These are phyloP conservation scores for Lentinula aciculospora DNA, from an alignment of 768 basidiomycete genomes.

Conservation along the genomic window DNA sequence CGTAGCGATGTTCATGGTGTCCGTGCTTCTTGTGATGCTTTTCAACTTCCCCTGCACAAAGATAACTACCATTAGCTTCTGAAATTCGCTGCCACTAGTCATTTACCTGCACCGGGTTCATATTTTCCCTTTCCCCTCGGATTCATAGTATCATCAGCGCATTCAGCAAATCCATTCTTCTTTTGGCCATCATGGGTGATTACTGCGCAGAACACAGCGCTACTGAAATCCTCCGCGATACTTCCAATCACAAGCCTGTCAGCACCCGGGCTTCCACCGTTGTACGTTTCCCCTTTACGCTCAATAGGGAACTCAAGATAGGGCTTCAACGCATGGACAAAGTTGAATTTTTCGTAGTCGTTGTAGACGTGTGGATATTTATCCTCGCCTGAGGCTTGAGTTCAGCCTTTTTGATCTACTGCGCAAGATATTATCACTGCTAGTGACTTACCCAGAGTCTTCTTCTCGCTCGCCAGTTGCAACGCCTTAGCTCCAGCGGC, in stretches of 20 bases:
- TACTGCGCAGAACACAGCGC: constrained; percentile 8
- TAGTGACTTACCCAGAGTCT: constrained; percentile 8
- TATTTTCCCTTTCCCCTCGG: neutral
- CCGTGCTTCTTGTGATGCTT: neutral
- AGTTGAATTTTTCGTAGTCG: constrained; percentile 9
- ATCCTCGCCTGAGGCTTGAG: constrained; percentile 1
- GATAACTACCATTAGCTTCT: neutral
- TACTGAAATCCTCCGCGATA: constrained; percentile 4
- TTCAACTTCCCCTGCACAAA: neutral
- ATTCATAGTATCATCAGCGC: constrained; percentile 8
- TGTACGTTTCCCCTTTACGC: constrained; percentile 9
- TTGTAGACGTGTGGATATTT: constrained; percentile 11
- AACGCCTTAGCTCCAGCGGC: constrained; percentile 4
- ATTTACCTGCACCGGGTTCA: neutral
- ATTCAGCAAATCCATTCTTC: constrained; percentile 7
- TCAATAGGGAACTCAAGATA: constrained; percentile 8
- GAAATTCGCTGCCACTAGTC: neutral
- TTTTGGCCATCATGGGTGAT: constrained; percentile 8
- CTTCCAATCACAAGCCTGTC: constrained; percentile 18
- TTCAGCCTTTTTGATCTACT: neutral
- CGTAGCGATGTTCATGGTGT: neutral
- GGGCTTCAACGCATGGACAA: constrained; percentile 7
- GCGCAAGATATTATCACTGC: neutral
- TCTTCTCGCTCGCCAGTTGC: constrained; percentile 5
- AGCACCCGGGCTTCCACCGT: constrained; percentile 21